Evolutionary conservation across 306 rosid genomes (phyloP).

Genomic region (Acacia crassicarpa): DNA sequence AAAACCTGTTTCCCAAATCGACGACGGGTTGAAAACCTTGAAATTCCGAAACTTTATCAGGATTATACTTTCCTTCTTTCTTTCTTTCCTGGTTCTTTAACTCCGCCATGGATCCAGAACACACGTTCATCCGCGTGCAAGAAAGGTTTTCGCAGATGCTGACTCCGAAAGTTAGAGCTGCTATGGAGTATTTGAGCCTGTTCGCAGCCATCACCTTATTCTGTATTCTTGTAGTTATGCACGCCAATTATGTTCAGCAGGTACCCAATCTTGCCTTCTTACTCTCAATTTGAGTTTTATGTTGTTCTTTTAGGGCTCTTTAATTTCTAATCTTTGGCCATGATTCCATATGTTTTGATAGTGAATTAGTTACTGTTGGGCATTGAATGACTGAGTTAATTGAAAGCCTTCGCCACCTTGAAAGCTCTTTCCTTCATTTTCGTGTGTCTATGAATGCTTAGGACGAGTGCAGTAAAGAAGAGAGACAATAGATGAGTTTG

Average conservation of each 20-base stretch:
- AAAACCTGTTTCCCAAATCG: neutral
- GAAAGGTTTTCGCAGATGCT: slow-evolving; percentile 94
- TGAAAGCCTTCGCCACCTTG: neutral
- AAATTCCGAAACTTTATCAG: slow-evolving; percentile 35
- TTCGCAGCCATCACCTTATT: slow-evolving; percentile 80
- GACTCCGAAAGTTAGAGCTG: slow-evolving; percentile 84
- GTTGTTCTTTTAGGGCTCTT: slow-evolving; percentile 37
- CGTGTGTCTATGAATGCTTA: neutral
- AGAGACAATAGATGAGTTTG: neutral
- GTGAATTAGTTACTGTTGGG: neutral
- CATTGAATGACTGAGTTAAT: neutral
- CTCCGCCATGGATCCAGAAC: slow-evolving; percentile 89
- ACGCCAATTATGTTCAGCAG: slow-evolving; percentile 99
- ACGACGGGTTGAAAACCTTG: neutral
- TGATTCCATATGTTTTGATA: neutral
- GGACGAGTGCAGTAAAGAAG: neutral
- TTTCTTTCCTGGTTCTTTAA: neutral
- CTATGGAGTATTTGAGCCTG: slow-evolving; percentile 80
- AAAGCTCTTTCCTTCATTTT: neutral
- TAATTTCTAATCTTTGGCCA: neutral
- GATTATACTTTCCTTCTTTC: neutral
- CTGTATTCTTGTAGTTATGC: slow-evolving; percentile 97
- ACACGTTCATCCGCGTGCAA: slow-evolving; percentile 91
- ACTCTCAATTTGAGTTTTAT: slow-evolving; percentile 9
- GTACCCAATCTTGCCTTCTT: slow-evolving; percentile 32